Evolutionary conservation across 192 early-diverging fungal genomes (phyloP).

Genomic region (Chytriomyces hyalinus): DNA sequence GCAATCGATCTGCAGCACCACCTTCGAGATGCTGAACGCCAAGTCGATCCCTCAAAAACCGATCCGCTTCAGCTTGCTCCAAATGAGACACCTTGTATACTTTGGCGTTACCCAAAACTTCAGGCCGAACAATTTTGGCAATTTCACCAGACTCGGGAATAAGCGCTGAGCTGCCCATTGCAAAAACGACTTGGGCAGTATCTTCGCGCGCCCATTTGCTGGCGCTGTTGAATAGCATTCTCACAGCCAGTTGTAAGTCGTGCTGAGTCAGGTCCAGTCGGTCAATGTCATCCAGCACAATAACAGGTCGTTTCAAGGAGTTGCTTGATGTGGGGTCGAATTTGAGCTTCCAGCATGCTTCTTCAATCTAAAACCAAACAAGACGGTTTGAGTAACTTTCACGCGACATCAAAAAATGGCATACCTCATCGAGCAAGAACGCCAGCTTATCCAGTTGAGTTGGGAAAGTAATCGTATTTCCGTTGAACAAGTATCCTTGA

Average conservation of each 20-base stretch:
- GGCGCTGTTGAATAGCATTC: slow-evolving; percentile 37
- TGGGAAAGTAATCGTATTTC: background rate
- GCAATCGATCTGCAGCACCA: background rate
- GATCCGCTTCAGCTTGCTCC: background rate
- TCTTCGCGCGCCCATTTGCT: slow-evolving; percentile 38
- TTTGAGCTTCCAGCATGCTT: slow-evolving; percentile 35
- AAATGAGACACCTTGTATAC: slow-evolving; percentile 22
- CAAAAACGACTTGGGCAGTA: slow-evolving; percentile 31
- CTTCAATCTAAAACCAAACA: slow-evolving; percentile 4
- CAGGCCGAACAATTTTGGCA: slow-evolving; percentile 15
- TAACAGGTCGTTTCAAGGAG: slow-evolving; percentile 17
- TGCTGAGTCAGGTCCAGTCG: slow-evolving; percentile 16
- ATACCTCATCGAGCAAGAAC: slow-evolving; percentile 31
- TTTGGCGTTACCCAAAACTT: slow-evolving; percentile 11
- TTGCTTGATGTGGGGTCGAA: background rate
- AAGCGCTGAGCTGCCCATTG: background rate
- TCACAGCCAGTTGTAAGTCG: background rate
- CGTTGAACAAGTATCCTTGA: slow-evolving; percentile 31
- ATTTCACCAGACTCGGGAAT: background rate
- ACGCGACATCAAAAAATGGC: too few species aligned
- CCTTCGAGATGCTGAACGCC: background rate
- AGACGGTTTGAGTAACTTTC: too few species aligned
- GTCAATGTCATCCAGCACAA: slow-evolving; percentile 38
- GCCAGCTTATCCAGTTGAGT: slow-evolving; percentile 31
- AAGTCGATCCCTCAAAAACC: slow-evolving; percentile 21